Evolutionary conservation across 108 stramenopile genomes (phyloP), one percentile per base, ranked within the genome.

Genomic region (Cylindrotheca fusiformis): DNA sequence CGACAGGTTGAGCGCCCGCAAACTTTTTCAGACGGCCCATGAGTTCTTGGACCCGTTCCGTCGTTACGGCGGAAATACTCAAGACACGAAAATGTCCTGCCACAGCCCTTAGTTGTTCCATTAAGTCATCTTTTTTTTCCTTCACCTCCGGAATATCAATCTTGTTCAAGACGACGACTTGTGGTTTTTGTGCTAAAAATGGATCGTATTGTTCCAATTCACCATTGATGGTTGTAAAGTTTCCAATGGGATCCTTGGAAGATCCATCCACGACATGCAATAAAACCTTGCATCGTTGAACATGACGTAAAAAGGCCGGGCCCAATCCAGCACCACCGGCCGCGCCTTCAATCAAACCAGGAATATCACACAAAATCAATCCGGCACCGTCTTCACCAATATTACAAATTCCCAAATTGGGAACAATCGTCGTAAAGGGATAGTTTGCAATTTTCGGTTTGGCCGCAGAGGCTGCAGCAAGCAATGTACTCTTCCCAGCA

Each of bases 361-460:
- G 96, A 78, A 97, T 95, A 72, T 97, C 96, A 56, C 89, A 92
- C 44, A 97, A 59, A 29, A 95, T 83, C 65, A 96, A 60, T n/a
- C 93, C 93, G 30, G 80, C 77, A 29, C 88, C 83, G 30, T 86
- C 86, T 24, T 82, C 88, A 3, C 83, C 87, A 24, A 94, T 71
- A 76, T 94, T 93, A 56, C 88, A 93, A 8, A 94, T 95, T 17
- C 98, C 98, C 26, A 98, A 71, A 68, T 98, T 98, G 2, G 98
- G 98, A 14, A 95, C 92, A 55, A 97, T 88, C 1, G 98, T 98
- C 8, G 98, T 98, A 64, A 98, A 98, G 19, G 98, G 95, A 79
- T 98, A 98, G 69, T 96, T 88, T 23, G 98, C 98, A 73, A 97
- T 96, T 68, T 98, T 98, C 17, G 98, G 98, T 62, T 77, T 67